Base-by-base conservation (phyloP, 2,329 filamentous ascomycete species). In the Bipolaris oryzae region DNA sequence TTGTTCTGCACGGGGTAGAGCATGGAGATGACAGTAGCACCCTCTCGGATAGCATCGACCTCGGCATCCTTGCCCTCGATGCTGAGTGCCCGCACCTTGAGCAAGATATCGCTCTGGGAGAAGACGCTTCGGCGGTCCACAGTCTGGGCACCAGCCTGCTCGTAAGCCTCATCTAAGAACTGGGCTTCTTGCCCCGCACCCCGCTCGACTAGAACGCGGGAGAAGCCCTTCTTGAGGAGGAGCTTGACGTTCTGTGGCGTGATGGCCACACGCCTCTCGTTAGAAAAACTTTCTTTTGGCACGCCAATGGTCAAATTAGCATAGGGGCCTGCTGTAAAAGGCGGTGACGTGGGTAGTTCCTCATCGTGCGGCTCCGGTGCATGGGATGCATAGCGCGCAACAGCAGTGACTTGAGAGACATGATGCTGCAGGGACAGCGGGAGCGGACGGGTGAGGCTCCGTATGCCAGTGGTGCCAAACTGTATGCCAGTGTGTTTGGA, bases 181-280 rank as follows among this genome's bases (percentile, higher is more conserved):
- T 92, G 89, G 39, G 92, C 91, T 61, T 86, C 83, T 45, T 83
- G 80, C 9, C 92, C 92, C n/a, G 92, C 92, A 35, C 90, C 90
- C 18, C 87, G 85, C 78, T 96, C 90, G 35, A 96, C 84, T 2
- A 96, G 78, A 21, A 96, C 85, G 60, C 87, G 86, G 33, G 82
- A 83, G 74, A 92, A 95, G 33, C 92, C 92, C 75, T 96, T 96
- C 75, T 96, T 96, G 61, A 93, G 85, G 1, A 96, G 79, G 1
- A 96, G 79, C 1, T 88, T 84, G 15, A 92, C 90, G 78, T 96
- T 96, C 62, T 90, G 86, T 1, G 92, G 92, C 0, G 91, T 94
- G 53, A 96, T 83, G 28, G 92, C 91, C 13, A 96, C 92, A 48
- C 92, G 89, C 39, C 89, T 87, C 78, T 96, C 92, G 55, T 88